Conservation (phyloP, 2,329 filamentous ascomycete genomes). For the Thyridium curvatum region DNA sequence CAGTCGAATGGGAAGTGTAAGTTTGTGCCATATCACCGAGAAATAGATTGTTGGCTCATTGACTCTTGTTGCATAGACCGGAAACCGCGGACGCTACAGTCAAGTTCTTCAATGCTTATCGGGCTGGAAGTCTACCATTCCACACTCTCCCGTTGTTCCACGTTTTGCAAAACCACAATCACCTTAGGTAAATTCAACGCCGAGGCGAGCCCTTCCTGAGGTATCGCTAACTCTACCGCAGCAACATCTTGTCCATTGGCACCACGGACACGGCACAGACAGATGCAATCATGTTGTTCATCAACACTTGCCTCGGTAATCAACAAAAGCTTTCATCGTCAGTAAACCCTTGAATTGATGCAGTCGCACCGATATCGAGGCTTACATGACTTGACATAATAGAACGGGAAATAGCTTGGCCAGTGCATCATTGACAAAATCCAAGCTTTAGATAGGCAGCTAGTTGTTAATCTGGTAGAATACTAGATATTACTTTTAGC, state of each 20-base stretch:
- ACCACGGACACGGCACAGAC: constrained; percentile 6
- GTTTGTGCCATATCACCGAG: no score
- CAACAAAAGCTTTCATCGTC: not conserved
- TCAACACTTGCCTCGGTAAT: constrained; percentile 1
- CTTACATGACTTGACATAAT: no score
- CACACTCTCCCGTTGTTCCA: constrained; percentile 8
- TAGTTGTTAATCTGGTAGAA: no score
- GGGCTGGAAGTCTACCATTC: constrained; percentile 5
- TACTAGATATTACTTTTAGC: no score
- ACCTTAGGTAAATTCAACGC: constrained; percentile 9
- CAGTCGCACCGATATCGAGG: not conserved
- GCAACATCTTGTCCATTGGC: constrained; percentile 10
- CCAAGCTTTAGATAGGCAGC: not conserved
- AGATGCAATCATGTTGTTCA: constrained; percentile 6
- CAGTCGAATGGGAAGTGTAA: constrained; percentile 10
- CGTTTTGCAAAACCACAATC: constrained; percentile 9
- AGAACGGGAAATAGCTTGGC: no score
- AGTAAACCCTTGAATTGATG: not conserved
- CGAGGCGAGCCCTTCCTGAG: no score
- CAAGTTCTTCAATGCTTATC: constrained; percentile 9
- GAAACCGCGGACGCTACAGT: constrained; percentile 7
- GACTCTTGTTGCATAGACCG: constrained; percentile 2
- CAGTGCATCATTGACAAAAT: no score
- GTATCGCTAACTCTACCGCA: not conserved
- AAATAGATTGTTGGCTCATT: no score